Percentiles rank a stretch among this genome's conserved stretches.
Conservation (phyloP, 2,329 filamentous ascomycete genomes). For the Fusarium algeriense region DNA sequence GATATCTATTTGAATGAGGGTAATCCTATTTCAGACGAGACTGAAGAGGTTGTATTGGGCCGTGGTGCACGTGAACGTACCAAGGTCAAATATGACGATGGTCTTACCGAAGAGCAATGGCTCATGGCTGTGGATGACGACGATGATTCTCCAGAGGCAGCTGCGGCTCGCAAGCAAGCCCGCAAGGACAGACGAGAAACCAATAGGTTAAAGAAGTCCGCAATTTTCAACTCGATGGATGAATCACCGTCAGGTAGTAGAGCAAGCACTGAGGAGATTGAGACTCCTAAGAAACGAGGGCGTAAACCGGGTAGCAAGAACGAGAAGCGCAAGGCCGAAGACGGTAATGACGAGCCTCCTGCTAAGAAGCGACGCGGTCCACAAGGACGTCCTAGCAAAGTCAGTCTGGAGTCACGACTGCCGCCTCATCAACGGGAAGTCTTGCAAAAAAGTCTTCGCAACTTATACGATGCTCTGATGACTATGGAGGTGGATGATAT, state of each 20-base stretch:
- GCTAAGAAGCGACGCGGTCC: constrained; percentile 82
- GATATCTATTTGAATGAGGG: constrained; percentile 94
- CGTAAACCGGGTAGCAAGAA: constrained; percentile 80
- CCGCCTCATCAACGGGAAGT: constrained; percentile 76
- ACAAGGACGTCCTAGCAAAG: constrained; percentile 75
- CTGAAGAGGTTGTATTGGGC: constrained; percentile 79
- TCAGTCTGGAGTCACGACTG: constrained; percentile 63
- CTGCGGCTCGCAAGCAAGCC: constrained; percentile 89
- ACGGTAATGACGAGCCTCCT: constrained; percentile 81
- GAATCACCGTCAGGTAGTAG: constrained; percentile 83
- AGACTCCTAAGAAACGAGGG: constrained; percentile 83
- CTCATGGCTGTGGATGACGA: constrained; percentile 97
- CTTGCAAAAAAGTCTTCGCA: constrained; percentile 84
- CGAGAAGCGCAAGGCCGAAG: constrained; percentile 90
- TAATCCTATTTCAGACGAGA: constrained; percentile 82
- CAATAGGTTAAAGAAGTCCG: constrained; percentile 76
- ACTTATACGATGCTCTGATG: constrained; percentile 84
- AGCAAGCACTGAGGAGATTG: constrained; percentile 84
- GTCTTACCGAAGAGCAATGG: constrained; percentile 98
- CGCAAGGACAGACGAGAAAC: constrained; percentile 82
- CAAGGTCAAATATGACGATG: constrained; percentile 95
- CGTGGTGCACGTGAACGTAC: constrained; percentile 96
- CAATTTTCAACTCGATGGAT: constrained; percentile 56
- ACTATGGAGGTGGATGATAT: constrained; percentile 83
- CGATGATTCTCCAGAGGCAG: constrained; percentile 92